phyloP scores from a whole-genome alignment of 2,329 filamentous ascomycete species.

The Sordariomycetes sp. region DNA sequence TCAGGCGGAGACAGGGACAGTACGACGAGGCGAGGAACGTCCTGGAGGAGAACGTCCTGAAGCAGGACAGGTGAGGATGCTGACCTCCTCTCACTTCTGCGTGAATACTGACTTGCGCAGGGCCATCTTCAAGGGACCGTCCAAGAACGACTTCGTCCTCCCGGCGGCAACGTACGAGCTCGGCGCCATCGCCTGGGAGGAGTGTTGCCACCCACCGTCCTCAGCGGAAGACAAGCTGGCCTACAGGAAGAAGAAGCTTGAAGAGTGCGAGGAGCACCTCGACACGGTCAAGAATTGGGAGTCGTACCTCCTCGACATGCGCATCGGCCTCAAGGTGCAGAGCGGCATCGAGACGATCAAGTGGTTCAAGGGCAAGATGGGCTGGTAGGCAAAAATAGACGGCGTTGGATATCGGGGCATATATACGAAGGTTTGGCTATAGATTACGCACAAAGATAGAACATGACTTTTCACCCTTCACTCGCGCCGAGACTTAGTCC shows the following conservation, averaged over 20 bases:
- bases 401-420: not conserved
- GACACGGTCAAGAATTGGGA: constrained; percentile 64
- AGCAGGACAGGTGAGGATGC: constrained; percentile 54
- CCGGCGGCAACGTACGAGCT: constrained; percentile 82
- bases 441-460: not conserved
- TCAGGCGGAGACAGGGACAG: constrained; percentile 54
- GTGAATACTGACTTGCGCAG: constrained; percentile 18
- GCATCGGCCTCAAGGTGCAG: constrained; percentile 65
- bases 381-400: constrained; percentile 12
- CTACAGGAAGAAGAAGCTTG: constrained; percentile 37
- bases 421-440: not conserved
- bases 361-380: constrained; percentile 39
- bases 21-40: constrained; percentile 56
- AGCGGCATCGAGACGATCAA: constrained; percentile 57
- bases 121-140: constrained; percentile 44
- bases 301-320: constrained; percentile 61
- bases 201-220: constrained; percentile 37
- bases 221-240: constrained; percentile 18
- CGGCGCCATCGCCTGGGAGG: constrained; percentile 71
- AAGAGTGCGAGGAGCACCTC: constrained; percentile 56
- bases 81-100: not conserved
- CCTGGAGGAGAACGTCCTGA: constrained; percentile 56
- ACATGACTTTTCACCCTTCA: constrained; percentile 1
- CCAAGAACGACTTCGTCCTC: constrained; percentile 60
- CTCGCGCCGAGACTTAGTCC: constrained; percentile 1